These are phyloP conservation scores for Plasmodium yoelii DNA, from an alignment of 169 alveolate species.

Conservation along the genomic window DNA sequence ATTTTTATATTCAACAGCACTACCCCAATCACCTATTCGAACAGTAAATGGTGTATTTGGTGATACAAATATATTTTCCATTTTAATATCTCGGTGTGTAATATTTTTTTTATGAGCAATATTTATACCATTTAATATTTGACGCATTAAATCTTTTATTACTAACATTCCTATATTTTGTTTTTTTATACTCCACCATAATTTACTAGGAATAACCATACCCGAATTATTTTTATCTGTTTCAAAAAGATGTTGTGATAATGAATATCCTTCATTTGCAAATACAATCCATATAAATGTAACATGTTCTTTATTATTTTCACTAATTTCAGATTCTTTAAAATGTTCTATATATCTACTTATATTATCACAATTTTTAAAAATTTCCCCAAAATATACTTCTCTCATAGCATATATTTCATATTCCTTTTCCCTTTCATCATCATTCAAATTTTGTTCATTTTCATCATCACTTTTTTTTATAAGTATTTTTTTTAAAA, in stretches of 20 bases:
- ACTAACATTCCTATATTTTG: slow-evolving; percentile 74
- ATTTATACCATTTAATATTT: slow-evolving; percentile 64
- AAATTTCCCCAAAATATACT: slow-evolving; percentile 48
- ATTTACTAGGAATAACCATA: slow-evolving; percentile 40
- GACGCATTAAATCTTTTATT: slow-evolving; percentile 41
- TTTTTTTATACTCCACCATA: slow-evolving; percentile 76
- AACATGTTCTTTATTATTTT: slow-evolving; percentile 10
- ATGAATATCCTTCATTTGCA: slow-evolving; percentile 70
- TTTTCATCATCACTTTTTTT: neutral
- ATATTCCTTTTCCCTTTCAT: slow-evolving; percentile 19
- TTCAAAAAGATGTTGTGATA: slow-evolving; percentile 44
- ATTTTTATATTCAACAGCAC: slow-evolving; percentile 56
- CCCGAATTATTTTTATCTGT: slow-evolving; percentile 26
- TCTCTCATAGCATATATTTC: slow-evolving; percentile 70
- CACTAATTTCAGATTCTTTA: slow-evolving; percentile 57
- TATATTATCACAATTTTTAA: slow-evolving; percentile 54
- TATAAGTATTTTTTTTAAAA: slow-evolving; percentile 45
- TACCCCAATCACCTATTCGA: slow-evolving; percentile 77
- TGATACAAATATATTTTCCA: slow-evolving; percentile 71
- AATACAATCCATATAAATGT: slow-evolving; percentile 58
- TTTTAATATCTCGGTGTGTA: slow-evolving; percentile 72
- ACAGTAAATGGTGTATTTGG: slow-evolving; percentile 67
- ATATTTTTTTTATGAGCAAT: slow-evolving; percentile 49
- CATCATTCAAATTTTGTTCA: neutral
- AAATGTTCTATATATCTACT: slow-evolving; percentile 72